phyloP scores from a whole-genome alignment of 768 basidiomycete species.

The Suillus decipiens region DNA sequence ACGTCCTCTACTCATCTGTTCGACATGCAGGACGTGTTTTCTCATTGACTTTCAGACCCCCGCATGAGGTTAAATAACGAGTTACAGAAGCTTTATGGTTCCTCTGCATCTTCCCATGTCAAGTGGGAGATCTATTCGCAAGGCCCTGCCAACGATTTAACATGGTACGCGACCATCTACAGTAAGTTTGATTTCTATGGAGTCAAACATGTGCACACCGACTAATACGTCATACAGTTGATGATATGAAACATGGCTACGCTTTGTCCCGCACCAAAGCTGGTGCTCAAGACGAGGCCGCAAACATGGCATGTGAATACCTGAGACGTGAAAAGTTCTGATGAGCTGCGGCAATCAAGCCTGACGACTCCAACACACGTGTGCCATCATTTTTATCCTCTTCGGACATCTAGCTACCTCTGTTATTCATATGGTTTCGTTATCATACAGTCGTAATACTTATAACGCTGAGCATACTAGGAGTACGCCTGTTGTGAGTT shows the following conservation, averaged over 20 bases:
- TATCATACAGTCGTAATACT: neutral
- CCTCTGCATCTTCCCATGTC: neutral
- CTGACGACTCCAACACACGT: neutral
- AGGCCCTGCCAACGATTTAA: neutral
- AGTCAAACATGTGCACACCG: neutral
- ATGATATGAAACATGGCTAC: neutral
- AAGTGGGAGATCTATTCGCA: neutral
- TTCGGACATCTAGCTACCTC: neutral
- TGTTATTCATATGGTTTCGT: no score
- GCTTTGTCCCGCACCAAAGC: neutral
- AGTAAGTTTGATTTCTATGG: neutral
- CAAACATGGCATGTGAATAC: rapidly evolving
- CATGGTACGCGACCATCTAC: neutral
- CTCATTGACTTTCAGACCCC: neutral
- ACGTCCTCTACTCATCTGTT: neutral
- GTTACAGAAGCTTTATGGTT: neutral
- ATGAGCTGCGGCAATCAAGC: neutral
- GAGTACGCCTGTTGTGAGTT: neutral
- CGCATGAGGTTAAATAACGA: neutral
- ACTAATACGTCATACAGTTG: neutral
- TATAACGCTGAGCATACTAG: neutral
- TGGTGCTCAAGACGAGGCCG: neutral
- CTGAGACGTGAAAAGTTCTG: neutral
- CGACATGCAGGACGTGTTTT: neutral
- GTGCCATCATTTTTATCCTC: neutral